These are phyloP conservation scores for Collybiopsis confluens DNA, from an alignment of 768 basidiomycete genomes.

Conservation along the genomic window DNA sequence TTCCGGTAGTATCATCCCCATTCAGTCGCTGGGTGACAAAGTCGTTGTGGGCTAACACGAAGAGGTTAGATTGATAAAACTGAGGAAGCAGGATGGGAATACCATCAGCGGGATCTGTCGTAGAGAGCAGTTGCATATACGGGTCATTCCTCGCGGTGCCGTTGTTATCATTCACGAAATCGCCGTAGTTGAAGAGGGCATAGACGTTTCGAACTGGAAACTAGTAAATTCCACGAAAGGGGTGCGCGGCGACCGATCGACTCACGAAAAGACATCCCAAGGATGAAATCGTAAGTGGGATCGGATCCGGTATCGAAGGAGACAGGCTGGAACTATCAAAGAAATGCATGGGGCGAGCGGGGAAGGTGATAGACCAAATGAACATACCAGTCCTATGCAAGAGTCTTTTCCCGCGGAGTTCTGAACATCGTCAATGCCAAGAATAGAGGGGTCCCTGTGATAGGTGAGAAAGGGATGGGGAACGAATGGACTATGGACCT, in stretches of 20 bases:
- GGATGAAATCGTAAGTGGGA: constrained; percentile 56
- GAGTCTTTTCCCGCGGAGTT: constrained; percentile 27
- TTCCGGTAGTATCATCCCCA: constrained; percentile 25
- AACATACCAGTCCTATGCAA: constrained; percentile 39
- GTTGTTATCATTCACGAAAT: constrained; percentile 44
- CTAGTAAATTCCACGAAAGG: not conserved
- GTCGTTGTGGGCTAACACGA: constrained; percentile 27
- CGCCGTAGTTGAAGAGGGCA: constrained; percentile 59
- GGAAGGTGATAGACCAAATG: not conserved
- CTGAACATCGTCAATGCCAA: constrained; percentile 26
- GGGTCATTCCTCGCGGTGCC: constrained; percentile 35
- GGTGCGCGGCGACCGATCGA: constrained; percentile 11
- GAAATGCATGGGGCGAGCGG: not conserved
- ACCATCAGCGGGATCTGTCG: constrained; percentile 45
- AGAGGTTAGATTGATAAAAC: not conserved
- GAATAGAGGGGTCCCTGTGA: constrained; percentile 24
- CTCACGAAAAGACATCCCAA: constrained; percentile 73
- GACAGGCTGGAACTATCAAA: constrained; percentile 63
- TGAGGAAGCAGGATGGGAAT: constrained; percentile 8
- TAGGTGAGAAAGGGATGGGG: not conserved
- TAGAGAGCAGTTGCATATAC: constrained; percentile 60
- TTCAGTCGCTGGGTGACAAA: constrained; percentile 31
- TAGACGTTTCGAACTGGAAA: constrained; percentile 61
- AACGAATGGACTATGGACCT: constrained; percentile 13
- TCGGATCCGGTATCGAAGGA: constrained; percentile 37